Conservation (phyloP, 495 filamentous ascomycete species). For the Aspergillus bridgeri region DNA sequence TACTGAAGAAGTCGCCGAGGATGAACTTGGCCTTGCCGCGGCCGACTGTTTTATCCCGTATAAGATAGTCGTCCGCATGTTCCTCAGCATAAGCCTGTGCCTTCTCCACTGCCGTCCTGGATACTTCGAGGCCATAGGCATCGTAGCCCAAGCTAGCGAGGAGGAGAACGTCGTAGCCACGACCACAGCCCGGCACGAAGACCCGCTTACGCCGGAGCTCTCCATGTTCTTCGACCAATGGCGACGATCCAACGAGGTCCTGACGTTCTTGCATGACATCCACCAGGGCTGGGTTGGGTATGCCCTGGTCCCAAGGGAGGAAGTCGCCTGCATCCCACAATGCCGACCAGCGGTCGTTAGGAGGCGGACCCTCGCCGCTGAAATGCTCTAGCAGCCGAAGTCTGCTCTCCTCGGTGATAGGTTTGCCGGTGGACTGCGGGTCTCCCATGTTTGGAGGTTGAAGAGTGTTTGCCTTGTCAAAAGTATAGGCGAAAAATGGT, state of each 20-base stretch:
- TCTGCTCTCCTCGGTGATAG: not conserved
- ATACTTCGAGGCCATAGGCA: slow-evolving; percentile 60
- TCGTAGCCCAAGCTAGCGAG: slow-evolving; percentile 60
- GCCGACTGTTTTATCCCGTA: slow-evolving; percentile 28
- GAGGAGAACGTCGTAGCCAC: slow-evolving; percentile 62
- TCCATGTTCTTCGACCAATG: slow-evolving; percentile 6
- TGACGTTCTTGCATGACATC: slow-evolving; percentile 46
- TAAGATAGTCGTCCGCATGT: slow-evolving; percentile 34
- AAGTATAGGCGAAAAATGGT: not conserved
- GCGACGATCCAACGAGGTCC: slow-evolving; percentile 34
- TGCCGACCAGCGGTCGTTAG: slow-evolving; percentile 2
- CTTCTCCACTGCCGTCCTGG: slow-evolving; percentile 44
- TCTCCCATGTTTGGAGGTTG: not conserved
- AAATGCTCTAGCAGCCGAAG: not conserved
- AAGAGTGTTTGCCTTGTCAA: not conserved
- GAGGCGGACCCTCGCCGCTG: not conserved
- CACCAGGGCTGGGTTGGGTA: slow-evolving; percentile 53
- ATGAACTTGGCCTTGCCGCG: slow-evolving; percentile 53
- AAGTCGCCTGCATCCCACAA: not conserved
- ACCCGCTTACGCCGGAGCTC: slow-evolving; percentile 32
- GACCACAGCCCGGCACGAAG: slow-evolving; percentile 62
- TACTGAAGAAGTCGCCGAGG: slow-evolving; percentile 61
- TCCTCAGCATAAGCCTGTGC: slow-evolving; percentile 38
- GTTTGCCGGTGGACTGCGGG: not conserved
- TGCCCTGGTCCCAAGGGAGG: slow-evolving; percentile 58